These are phyloP conservation scores for Backusella luteola DNA, from an alignment of 192 early-diverging fungal species.

Conservation along the genomic window DNA sequence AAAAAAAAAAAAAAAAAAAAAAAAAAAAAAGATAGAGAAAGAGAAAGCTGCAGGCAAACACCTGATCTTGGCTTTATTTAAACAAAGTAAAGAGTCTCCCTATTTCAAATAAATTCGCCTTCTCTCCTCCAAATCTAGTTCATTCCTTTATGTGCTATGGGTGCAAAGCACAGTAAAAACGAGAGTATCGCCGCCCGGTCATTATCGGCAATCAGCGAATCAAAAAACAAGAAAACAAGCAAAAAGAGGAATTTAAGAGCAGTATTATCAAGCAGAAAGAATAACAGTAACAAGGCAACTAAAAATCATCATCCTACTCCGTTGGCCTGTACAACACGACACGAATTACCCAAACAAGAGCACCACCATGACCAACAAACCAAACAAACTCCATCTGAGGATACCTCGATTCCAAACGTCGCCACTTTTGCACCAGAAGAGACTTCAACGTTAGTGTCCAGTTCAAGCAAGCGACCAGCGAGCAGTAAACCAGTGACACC, in stretches of 20 bases:
- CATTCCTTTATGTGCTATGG: background rate
- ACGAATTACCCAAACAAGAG: conserved; percentile 7
- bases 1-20: background rate
- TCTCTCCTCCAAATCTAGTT: background rate
- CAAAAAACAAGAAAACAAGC: background rate
- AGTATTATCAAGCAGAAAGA: background rate
- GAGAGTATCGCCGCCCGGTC: background rate
- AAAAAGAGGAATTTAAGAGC: background rate
- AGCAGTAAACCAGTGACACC: background rate
- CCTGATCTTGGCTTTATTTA: conserved; percentile 4
- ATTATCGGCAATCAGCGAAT: background rate
- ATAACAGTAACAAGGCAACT: background rate
- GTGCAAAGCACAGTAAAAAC: conserved; percentile 4
- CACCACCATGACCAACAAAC: background rate
- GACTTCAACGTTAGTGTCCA: background rate
- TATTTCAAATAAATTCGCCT: background rate
- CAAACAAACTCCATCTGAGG: background rate
- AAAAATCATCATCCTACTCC: conserved; percentile 5
- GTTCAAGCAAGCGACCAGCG: background rate
- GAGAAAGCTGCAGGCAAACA: conserved; percentile 1
- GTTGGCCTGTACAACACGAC: conserved; percentile 1
- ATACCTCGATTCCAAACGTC: background rate
- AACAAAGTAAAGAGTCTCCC: conserved; percentile 2
- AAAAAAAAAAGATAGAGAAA: background rate
- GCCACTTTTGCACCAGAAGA: background rate